Base-by-base conservation (phyloP, 2,329 filamentous ascomycete genomes). In the Fusarium austroafricanum region DNA sequence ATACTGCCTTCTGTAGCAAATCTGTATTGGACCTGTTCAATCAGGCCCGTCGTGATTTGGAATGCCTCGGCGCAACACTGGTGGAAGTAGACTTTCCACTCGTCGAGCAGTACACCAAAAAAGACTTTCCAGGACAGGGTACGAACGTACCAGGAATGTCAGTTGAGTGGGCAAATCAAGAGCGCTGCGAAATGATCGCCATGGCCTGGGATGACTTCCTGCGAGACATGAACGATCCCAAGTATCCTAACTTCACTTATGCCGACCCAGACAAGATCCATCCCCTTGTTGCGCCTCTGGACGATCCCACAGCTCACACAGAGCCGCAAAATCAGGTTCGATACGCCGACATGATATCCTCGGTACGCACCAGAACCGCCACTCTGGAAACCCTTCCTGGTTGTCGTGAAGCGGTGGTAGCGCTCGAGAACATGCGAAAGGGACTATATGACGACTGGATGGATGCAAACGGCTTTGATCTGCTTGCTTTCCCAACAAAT, bases 401-500 rank as follows among this genome's bases (percentile, higher is more conserved):
- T 2, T 59, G 52, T n/a, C 2, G 10, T 0, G 12, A 47, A 8
- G 52, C 55, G 0, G 20, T 59, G 0, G 28, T 47, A 3, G 52
- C 52, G 2, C 3, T 59, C 14, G 55, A 59, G 1, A 20, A 12
- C 3, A 57, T 57, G 55, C 40, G 52, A 1, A 59, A 49, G 28
- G 26, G 33, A 1, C 11, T 57, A 0, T 15, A 40, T 20, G 55
- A 59, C 3, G 52, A 57, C 0, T 59, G 55, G 55, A 57, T 57
- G 55, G 26, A 3, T 0, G 14, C 40, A 10, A 59, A 57, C 10
- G 18, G 39, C 4, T 59, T 21, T 10, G 52, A 59, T 1, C 40
- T 28, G 2, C 20, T 59, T 0, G 35, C 39, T 2, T 59, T 59
- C 54, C 85, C 86, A 0, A 79, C 83, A 0, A 80, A 81, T 28